These are phyloP conservation scores for Verbena officinalis DNA, from an alignment of 257 asterid species.

Conservation along the genomic window DNA sequence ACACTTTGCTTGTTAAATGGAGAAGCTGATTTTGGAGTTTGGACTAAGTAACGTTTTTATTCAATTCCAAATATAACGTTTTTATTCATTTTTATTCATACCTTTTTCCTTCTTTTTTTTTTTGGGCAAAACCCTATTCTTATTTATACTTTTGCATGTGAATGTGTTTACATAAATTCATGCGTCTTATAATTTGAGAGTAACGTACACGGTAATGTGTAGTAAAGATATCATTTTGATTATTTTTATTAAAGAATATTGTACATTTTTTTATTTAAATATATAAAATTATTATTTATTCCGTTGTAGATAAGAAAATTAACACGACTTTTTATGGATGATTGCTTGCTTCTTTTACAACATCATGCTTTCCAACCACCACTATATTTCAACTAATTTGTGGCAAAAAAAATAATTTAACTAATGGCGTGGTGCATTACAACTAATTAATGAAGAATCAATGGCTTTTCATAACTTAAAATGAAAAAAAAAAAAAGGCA, in stretches of 20 bases:
- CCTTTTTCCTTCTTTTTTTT: no score
- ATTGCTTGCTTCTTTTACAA: conserved; percentile 17
- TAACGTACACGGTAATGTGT: no score
- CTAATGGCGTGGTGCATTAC: conserved; percentile 21
- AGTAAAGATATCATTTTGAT: no score
- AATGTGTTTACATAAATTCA: no score
- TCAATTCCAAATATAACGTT: no score
- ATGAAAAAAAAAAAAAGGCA: background rate
- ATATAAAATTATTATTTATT: no score
- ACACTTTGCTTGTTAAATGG: conserved; percentile 28
- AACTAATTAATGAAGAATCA: conserved; percentile 15
- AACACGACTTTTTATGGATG: background rate
- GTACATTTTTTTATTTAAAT: no score
- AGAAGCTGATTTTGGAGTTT: conserved; percentile 18
- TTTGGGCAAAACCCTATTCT: no score
- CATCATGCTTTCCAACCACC: conserved; percentile 12
- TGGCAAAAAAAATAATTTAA: background rate
- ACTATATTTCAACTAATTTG: conserved; percentile 3
- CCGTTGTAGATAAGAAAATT: background rate
- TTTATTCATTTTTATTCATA: no score
- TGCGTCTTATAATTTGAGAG: no score
- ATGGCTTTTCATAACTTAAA: conserved; percentile 17
- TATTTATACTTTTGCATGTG: no score
- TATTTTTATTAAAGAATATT: no score
- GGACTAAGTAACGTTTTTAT: conserved; percentile 29